A percentile compares a stretch with the other conserved stretches of the same genome.
Conservation (phyloP, 495 filamentous ascomycete genomes). For the Hypoxylon perforatum region DNA sequence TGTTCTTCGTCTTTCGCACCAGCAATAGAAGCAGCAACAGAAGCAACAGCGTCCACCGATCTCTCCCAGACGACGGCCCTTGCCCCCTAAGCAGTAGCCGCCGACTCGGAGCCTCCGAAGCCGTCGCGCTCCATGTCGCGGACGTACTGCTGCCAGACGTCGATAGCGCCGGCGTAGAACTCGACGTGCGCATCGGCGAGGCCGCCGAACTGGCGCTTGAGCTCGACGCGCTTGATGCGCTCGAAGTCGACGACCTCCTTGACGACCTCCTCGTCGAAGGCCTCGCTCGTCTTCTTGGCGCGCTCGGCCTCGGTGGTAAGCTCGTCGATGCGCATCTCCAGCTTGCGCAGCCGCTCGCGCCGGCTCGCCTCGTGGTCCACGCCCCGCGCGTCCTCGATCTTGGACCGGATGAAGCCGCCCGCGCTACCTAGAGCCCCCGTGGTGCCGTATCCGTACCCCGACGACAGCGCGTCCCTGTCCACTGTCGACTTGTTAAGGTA, state of each 20-base stretch:
- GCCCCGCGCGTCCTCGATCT: constrained; percentile 96
- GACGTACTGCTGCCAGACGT: constrained; percentile 91
- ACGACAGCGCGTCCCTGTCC: constrained; percentile 88
- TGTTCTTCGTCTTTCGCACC: not conserved
- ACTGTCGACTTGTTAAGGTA: constrained; percentile 89
- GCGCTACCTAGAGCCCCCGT: constrained; percentile 69
- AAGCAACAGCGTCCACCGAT: too few relatives aligned
- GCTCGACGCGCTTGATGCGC: constrained; percentile 92
- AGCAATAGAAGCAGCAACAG: too few relatives aligned
- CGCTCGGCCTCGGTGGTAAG: constrained; percentile 88
- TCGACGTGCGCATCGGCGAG: constrained; percentile 87
- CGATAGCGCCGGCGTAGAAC: constrained; percentile 82
- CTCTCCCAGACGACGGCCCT: not conserved
- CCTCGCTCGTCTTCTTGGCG: constrained; percentile 82
- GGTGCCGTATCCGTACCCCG: constrained; percentile 69
- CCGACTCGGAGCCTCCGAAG: constrained; percentile 27
- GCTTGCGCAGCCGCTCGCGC: constrained; percentile 84
- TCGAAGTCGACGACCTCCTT: constrained; percentile 94
- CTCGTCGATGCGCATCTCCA: constrained; percentile 91
- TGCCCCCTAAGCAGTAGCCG: not conserved
- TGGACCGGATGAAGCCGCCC: constrained; percentile 89
- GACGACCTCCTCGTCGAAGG: constrained; percentile 94
- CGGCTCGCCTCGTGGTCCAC: constrained; percentile 95
- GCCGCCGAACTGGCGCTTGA: constrained; percentile 83
- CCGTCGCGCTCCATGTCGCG: constrained; percentile 84